Percentiles rank a stretch among this genome's conserved stretches.
These are phyloP conservation scores for Smallanthus sonchifolius DNA, from an alignment of 129 eudicot genomes.

Conservation along the genomic window DNA sequence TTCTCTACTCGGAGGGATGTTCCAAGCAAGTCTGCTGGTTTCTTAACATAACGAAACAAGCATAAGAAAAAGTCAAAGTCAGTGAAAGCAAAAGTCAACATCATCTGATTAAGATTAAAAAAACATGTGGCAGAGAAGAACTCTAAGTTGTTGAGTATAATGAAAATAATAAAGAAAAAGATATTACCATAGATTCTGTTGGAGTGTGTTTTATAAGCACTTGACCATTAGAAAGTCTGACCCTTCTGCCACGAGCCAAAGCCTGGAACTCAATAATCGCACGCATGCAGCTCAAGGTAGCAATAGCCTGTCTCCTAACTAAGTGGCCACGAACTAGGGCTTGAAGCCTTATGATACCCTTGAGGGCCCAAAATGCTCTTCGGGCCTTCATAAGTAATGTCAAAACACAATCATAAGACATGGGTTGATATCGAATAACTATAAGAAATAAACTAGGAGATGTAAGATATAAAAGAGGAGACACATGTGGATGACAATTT, in stretches of 20 bases:
- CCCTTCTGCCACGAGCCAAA: conserved; percentile 64
- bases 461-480: neutral
- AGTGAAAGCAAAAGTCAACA: neutral
- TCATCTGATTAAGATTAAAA: neutral
- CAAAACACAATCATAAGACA: neutral
- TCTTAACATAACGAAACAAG: conserved; percentile 33
- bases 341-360: conserved; percentile 93
- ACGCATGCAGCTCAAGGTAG: conserved; percentile 79
- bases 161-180: neutral
- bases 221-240: conserved; percentile 54
- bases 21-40: conserved; percentile 33
- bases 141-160: neutral
- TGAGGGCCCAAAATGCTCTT: conserved; percentile 92
- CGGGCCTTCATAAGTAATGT: conserved; percentile 61
- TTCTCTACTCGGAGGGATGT: conserved; percentile 38
- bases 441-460: neutral
- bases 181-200: conserved; percentile 30
- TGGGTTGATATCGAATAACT: neutral
- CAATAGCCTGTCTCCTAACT: conserved; percentile 88
- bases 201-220: conserved; percentile 24
- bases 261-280: conserved; percentile 82
- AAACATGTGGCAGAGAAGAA: neutral
- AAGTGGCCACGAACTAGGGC: conserved; percentile 94
- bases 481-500: neutral
- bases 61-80: neutral